Percentiles rank a stretch among this genome's conserved stretches.
These are phyloP conservation scores for Trichophyton equinum DNA, from an alignment of 2,329 filamentous ascomycete species.

Conservation along the genomic window DNA sequence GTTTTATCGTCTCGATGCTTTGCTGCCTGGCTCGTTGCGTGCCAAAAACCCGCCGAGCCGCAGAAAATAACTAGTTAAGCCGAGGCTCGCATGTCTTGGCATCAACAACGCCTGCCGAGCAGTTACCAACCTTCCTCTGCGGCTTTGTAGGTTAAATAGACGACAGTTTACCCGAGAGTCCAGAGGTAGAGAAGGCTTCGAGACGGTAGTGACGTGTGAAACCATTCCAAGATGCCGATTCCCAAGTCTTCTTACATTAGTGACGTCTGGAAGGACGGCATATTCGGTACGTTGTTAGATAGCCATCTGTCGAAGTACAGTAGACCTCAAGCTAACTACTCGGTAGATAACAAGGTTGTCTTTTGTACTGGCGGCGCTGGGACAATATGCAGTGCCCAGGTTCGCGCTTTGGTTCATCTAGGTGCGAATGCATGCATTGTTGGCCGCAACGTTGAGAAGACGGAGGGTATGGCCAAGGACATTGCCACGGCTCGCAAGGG, in stretches of 20 bases:
- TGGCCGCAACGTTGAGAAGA: slow-evolving; percentile 80
- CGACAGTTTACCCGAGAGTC: background rate
- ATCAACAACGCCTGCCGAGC: background rate
- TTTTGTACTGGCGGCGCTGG: slow-evolving; percentile 94
- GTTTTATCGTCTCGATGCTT: background rate
- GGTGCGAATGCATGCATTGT: slow-evolving; percentile 91
- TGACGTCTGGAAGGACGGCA: slow-evolving; percentile 70
- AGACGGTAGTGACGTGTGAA: background rate
- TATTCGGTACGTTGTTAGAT: slow-evolving; percentile 53
- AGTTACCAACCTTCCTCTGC: background rate
- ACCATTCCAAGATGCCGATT: slow-evolving; percentile 48
- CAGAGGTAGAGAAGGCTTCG: background rate
- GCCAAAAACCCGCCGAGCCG: background rate
- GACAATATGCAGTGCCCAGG: slow-evolving; percentile 87
- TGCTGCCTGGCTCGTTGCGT: background rate
- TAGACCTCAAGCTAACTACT: background rate
- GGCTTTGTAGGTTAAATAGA: background rate
- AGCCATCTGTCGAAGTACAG: background rate
- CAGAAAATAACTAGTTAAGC: background rate
- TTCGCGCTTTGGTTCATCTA: slow-evolving; percentile 76
- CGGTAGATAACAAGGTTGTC: slow-evolving; percentile 66
- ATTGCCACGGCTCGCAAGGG: slow-evolving; percentile 68
- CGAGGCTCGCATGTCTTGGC: background rate
- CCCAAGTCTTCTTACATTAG: slow-evolving; percentile 66
- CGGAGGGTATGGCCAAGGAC: slow-evolving; percentile 63